A percentile compares a stretch with the other conserved stretches of the same genome.
phyloP scores from a whole-genome alignment of 306 rosid species.

The Purshia tridentata region DNA sequence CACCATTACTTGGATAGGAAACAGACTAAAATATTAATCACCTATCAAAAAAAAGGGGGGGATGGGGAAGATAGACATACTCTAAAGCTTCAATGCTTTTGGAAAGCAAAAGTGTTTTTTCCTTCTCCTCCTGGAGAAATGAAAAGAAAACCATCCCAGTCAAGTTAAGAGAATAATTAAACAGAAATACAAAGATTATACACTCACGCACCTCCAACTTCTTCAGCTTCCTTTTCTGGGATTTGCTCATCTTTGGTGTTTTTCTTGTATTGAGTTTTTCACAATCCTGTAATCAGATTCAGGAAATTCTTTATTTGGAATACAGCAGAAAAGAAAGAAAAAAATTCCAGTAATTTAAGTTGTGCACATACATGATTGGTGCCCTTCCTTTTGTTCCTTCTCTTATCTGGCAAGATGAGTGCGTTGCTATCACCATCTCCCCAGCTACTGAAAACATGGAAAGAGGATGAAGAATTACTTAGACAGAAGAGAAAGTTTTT shows the following conservation, averaged over 20 bases:
- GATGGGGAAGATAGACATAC: conserved; percentile 36
- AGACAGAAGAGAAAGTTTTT: neutral
- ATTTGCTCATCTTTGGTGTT: conserved; percentile 57
- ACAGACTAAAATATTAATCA: neutral
- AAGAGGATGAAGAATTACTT: neutral
- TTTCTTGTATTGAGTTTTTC: conserved; percentile 34
- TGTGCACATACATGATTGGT: conserved; percentile 16
- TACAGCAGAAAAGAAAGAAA: neutral
- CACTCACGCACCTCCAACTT: conserved; percentile 60
- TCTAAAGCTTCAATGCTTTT: conserved; percentile 63
- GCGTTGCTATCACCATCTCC: conserved; percentile 30
- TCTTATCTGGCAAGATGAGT: conserved; percentile 24
- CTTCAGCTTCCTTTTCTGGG: conserved; percentile 69
- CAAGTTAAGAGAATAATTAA: conserved; percentile 16
- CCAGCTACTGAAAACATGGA: conserved; percentile 8
- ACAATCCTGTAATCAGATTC: conserved; percentile 28
- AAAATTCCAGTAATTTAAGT: neutral
- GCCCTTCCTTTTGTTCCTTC: conserved; percentile 19
- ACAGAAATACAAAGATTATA: conserved; percentile 4
- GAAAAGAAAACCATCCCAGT: conserved; percentile 21
- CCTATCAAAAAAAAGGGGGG: neutral
- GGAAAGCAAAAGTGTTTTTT: conserved; percentile 47
- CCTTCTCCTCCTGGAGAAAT: conserved; percentile 62
- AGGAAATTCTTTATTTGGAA: neutral
- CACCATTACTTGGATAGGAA: conserved; percentile 1